Evolutionary conservation across 2,329 filamentous ascomycete species (phyloP).

Genomic region (Trichothecium sympodiale): DNA sequence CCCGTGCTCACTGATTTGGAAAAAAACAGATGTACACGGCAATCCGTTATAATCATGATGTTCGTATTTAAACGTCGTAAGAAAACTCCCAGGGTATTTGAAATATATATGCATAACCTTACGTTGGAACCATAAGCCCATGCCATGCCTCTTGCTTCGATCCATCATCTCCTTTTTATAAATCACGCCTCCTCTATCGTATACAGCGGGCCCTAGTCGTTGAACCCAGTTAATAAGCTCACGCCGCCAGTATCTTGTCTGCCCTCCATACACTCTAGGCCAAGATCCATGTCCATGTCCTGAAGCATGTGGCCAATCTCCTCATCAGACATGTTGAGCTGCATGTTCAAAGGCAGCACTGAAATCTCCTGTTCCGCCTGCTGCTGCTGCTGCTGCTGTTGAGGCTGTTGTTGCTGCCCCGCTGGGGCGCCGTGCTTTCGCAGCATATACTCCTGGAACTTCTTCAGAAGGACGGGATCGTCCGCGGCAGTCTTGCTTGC

Average conservation of each 20-base stretch:
- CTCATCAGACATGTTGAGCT: slow-evolving; percentile 23
- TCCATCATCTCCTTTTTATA: too few relatives aligned
- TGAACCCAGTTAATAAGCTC: slow-evolving; percentile 12
- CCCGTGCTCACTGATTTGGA: too few relatives aligned
- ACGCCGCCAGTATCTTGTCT: slow-evolving; percentile 19
- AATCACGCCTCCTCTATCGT: too few relatives aligned
- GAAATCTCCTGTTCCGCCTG: slow-evolving; percentile 2
- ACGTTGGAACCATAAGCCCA: too few relatives aligned
- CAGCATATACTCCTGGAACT: slow-evolving; percentile 38
- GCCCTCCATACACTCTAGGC: slow-evolving; percentile 13
- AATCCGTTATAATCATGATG: not conserved
- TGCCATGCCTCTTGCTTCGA: too few relatives aligned
- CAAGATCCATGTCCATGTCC: slow-evolving; percentile 31
- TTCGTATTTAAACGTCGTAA: too few relatives aligned
- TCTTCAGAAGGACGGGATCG: slow-evolving; percentile 37
- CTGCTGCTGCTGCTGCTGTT: slow-evolving; percentile 3
- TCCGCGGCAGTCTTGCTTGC: slow-evolving; percentile 40
- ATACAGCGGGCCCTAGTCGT: slow-evolving; percentile 12
- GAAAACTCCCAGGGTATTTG: too few relatives aligned
- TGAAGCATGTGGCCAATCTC: slow-evolving; percentile 29
- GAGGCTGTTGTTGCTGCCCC: slow-evolving; percentile 1
- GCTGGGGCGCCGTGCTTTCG: slow-evolving; percentile 9
- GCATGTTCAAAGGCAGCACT: slow-evolving; percentile 17
- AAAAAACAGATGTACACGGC: too few relatives aligned
- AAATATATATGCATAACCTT: too few relatives aligned